phyloP scores from a whole-genome alignment of 768 basidiomycete species.

The Boletus pseudo-olivaceus region DNA sequence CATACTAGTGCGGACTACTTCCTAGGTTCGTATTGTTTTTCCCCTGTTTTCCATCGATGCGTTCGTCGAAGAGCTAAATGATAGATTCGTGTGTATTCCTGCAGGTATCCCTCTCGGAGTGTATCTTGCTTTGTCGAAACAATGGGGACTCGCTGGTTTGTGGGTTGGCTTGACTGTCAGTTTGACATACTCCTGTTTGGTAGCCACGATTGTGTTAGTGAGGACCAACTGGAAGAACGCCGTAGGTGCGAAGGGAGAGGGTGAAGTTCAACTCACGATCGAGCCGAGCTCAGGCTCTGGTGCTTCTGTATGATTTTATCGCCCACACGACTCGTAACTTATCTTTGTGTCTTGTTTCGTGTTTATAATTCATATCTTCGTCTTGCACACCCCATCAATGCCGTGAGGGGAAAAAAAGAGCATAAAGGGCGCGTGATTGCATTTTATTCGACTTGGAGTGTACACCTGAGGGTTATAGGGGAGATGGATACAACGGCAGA shows the following conservation, averaged over 20 bases:
- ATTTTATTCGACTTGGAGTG: constrained; percentile 12
- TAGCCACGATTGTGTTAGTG: constrained; percentile 19
- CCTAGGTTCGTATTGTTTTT: constrained; percentile 29
- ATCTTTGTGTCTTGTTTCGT: neutral
- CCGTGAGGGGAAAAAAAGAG: neutral
- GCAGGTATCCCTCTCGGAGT: constrained; percentile 34
- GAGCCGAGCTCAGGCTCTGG: neutral
- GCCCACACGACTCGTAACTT: neutral
- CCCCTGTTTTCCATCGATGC: neutral
- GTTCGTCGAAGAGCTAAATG: neutral
- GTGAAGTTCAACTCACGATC: neutral
- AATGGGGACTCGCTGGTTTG: constrained; percentile 25
- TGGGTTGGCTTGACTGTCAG: constrained; percentile 24
- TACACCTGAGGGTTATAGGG: constrained; percentile 12
- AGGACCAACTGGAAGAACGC: constrained; percentile 17
- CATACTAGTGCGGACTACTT: constrained; percentile 16
- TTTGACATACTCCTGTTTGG: constrained; percentile 18
- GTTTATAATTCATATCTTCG: neutral
- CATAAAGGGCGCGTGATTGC: neutral
- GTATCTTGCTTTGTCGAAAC: constrained; percentile 17
- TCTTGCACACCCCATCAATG: neutral
- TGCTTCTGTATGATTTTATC: neutral
- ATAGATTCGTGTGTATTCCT: neutral
- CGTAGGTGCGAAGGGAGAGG: neutral
- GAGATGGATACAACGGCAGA: constrained; percentile 22